Evolutionary conservation across 768 basidiomycete species (phyloP).

Genomic region (Boletellus ananiceps): DNA sequence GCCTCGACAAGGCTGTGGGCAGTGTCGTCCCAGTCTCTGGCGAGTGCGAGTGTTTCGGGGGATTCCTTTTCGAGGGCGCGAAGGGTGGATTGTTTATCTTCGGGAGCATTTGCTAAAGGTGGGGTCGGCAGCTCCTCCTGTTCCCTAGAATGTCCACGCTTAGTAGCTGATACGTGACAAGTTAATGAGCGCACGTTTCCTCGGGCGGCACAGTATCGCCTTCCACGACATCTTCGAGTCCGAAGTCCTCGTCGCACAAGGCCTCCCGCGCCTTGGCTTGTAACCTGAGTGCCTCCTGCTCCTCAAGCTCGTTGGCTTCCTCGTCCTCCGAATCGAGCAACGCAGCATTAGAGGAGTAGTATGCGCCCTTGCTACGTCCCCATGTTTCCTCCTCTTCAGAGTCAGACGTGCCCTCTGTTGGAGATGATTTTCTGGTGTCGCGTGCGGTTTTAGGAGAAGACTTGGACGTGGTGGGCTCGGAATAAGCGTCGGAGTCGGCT

Average conservation of each 20-base stretch:
- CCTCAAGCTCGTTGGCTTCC: constrained; percentile 83
- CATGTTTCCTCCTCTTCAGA: constrained; percentile 55
- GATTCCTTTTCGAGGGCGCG: constrained; percentile 69
- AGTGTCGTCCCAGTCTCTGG: constrained; percentile 80
- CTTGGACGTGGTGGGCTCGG: not conserved
- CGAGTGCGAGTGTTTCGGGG: constrained; percentile 76
- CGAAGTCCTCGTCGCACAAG: constrained; percentile 79
- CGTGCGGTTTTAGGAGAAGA: not conserved
- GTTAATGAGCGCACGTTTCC: constrained; percentile 23
- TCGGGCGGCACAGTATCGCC: constrained; percentile 22
- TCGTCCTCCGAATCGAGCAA: constrained; percentile 83
- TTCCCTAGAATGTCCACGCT: constrained; percentile 16
- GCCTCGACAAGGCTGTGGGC: constrained; percentile 48
- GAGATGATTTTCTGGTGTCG: constrained; percentile 12
- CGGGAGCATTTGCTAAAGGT: constrained; percentile 32
- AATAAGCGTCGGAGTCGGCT: constrained; percentile 8
- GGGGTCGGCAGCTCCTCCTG: constrained; percentile 2
- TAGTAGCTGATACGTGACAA: constrained; percentile 1
- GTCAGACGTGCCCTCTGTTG: constrained; percentile 9
- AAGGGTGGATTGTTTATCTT: constrained; percentile 56
- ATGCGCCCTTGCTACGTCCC: constrained; percentile 75
- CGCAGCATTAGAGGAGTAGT: constrained; percentile 83
- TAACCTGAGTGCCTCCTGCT: constrained; percentile 77
- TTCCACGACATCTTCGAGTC: constrained; percentile 60
- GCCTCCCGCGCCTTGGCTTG: constrained; percentile 71